Conservation (phyloP, 257 asterid species). For the Agastache rugosa region DNA sequence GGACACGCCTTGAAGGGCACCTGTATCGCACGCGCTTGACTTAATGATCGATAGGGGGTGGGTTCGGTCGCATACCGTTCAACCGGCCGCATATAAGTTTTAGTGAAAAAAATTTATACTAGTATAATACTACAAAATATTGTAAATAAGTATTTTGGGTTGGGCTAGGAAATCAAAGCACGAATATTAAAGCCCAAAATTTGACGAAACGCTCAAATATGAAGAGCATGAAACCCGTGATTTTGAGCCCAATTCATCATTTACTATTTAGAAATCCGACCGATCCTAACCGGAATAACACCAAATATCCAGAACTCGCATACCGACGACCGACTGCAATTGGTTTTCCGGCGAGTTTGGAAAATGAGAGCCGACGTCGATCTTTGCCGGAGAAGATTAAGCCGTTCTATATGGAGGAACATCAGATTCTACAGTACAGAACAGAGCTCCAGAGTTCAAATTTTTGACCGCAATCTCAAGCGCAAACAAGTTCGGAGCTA, state of each 20-base stretch:
- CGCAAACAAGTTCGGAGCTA: conserved; percentile 68
- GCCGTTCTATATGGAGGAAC: conserved; percentile 34
- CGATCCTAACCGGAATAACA: conserved; percentile 3
- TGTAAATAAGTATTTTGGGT: too few relatives aligned
- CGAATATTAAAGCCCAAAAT: too few relatives aligned
- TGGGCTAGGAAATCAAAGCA: too few relatives aligned
- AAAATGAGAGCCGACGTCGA: conserved; percentile 48
- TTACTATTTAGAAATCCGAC: background rate
- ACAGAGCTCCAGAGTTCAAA: conserved; percentile 65
- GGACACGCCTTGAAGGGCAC: too few relatives aligned
- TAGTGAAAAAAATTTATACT: too few relatives aligned
- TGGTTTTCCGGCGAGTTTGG: conserved; percentile 26
- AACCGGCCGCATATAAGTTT: too few relatives aligned
- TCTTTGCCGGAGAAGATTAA: conserved; percentile 47
- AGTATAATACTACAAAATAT: too few relatives aligned
- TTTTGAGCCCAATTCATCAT: conserved; percentile 14
- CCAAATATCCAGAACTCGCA: background rate
- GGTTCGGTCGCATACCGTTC: too few relatives aligned
- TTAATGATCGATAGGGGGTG: too few relatives aligned
- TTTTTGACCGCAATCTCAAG: conserved; percentile 92
- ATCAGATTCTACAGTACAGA: conserved; percentile 57
- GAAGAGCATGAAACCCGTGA: background rate
- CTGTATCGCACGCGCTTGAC: too few relatives aligned
- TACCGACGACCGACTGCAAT: background rate
- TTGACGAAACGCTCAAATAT: background rate